These are phyloP conservation scores for Zoysia pacifica DNA, from an alignment of 176 grass and related monocot genomes.

Conservation along the genomic window DNA sequence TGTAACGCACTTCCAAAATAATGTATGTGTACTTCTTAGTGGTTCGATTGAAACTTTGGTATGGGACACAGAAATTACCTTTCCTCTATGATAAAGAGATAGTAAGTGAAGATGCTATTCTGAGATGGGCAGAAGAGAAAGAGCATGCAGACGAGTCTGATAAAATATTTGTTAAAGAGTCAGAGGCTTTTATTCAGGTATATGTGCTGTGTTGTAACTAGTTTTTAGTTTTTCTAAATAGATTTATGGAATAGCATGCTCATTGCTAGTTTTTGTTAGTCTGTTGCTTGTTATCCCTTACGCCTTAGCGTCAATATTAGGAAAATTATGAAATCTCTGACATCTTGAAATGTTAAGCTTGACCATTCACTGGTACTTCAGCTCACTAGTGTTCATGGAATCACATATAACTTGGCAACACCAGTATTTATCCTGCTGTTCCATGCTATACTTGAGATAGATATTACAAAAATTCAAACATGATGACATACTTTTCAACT, in stretches of 20 bases:
- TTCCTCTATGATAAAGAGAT: conserved; percentile 71
- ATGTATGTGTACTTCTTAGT: conserved; percentile 21
- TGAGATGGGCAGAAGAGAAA: conserved; percentile 86
- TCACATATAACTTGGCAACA: neutral
- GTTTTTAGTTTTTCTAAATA: neutral
- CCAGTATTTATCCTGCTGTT: neutral
- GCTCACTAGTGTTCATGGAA: neutral
- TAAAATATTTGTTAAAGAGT: conserved; percentile 82
- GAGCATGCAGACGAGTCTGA: conserved; percentile 75
- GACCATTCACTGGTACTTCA: neutral
- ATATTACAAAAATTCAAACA: neutral
- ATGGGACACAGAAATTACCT: conserved; percentile 56
- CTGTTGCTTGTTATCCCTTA: neutral
- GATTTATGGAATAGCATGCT: neutral
- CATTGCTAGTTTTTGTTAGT: neutral
- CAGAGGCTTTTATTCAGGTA: conserved; percentile 79
- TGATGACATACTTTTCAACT: neutral
- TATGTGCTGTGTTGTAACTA: neutral
- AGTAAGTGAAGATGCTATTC: conserved; percentile 79
- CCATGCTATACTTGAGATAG: neutral
- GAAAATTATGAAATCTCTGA: neutral
- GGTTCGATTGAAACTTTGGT: conserved; percentile 32
- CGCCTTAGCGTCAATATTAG: neutral
- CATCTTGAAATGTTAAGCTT: neutral
- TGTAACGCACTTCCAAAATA: neutral